These are phyloP conservation scores for Suhomyces sp. DNA, from an alignment of 805 yeast genomes.

Conservation along the genomic window DNA sequence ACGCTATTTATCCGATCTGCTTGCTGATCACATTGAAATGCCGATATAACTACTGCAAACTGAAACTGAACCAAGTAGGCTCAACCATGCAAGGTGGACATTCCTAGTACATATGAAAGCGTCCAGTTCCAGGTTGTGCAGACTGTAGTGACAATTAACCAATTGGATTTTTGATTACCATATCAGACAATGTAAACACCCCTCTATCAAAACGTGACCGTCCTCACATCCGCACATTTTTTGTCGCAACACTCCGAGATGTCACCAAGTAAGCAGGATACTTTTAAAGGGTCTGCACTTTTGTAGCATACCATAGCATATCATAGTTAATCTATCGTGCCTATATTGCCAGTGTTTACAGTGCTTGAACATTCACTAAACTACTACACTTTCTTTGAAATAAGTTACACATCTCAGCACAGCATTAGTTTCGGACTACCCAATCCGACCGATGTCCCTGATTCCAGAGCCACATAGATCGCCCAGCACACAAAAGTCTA, in stretches of 20 bases:
- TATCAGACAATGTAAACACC: neutral
- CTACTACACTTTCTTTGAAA: neutral
- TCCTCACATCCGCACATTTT: neutral
- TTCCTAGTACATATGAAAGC: too few species aligned
- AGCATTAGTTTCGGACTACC: neutral
- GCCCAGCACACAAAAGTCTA: neutral
- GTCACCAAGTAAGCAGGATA: neutral
- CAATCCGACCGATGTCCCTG: neutral
- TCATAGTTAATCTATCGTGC: neutral
- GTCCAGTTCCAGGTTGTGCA: too few species aligned
- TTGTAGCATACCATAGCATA: neutral
- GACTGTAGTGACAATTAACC: too few species aligned
- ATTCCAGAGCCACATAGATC: neutral
- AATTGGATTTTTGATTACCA: too few species aligned
- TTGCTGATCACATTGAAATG: neutral
- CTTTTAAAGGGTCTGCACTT: neutral
- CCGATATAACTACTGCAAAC: neutral
- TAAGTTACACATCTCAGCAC: neutral
- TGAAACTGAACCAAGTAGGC: too few species aligned
- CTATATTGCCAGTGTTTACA: neutral
- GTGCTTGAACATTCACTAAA: neutral
- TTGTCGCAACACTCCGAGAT: conserved; percentile 1
- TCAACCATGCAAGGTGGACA: neutral
- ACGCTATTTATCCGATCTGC: neutral
- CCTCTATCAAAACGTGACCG: neutral